Evolutionary conservation across 2,329 filamentous ascomycete genomes (phyloP).

Genomic region (Pestalotiopsis sp.): DNA sequence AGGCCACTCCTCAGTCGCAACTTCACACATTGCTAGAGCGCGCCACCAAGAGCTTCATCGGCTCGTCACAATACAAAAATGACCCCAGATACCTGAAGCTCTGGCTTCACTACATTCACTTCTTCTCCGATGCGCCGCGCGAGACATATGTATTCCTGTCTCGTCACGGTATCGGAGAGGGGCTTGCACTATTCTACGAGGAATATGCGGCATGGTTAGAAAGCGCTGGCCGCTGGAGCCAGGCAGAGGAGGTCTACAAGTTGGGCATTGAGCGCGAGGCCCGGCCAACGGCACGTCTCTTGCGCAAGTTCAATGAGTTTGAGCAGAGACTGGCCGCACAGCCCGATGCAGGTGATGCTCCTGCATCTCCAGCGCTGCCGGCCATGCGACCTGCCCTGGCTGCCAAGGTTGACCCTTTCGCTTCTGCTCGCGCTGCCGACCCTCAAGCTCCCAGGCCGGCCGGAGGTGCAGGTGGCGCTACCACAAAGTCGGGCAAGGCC

Average conservation of each 20-base stretch:
- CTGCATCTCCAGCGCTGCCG: constrained; percentile 85
- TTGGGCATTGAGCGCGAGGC: constrained; percentile 89
- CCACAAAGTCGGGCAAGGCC: constrained; percentile 69
- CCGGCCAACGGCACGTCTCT: constrained; percentile 75
- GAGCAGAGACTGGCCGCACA: constrained; percentile 74
- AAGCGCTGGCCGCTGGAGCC: constrained; percentile 77
- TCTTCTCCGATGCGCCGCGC: constrained; percentile 91
- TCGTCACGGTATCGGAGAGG: constrained; percentile 84
- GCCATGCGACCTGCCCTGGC: constrained; percentile 81
- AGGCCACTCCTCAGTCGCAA: constrained; percentile 90
- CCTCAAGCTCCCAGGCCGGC: constrained; percentile 66
- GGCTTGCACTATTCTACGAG: constrained; percentile 90
- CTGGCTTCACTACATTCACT: constrained; percentile 91
- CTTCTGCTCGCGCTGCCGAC: constrained; percentile 55
- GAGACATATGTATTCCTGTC: constrained; percentile 92
- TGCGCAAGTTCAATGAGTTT: constrained; percentile 93
- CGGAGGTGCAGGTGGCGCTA: constrained; percentile 48
- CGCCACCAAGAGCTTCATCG: constrained; percentile 87
- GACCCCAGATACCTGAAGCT: constrained; percentile 91
- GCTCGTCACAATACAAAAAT: constrained; percentile 88
- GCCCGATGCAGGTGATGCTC: constrained; percentile 64
- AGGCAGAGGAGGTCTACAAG: constrained; percentile 93
- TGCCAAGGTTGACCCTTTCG: constrained; percentile 84
- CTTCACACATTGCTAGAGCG: constrained; percentile 87
- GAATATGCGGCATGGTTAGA: constrained; percentile 96